Percentiles rank a stretch among this genome's conserved stretches.
Evolutionary conservation across 2,329 filamentous ascomycete genomes (phyloP).

Genomic region (Diaporthe ilicicola): DNA sequence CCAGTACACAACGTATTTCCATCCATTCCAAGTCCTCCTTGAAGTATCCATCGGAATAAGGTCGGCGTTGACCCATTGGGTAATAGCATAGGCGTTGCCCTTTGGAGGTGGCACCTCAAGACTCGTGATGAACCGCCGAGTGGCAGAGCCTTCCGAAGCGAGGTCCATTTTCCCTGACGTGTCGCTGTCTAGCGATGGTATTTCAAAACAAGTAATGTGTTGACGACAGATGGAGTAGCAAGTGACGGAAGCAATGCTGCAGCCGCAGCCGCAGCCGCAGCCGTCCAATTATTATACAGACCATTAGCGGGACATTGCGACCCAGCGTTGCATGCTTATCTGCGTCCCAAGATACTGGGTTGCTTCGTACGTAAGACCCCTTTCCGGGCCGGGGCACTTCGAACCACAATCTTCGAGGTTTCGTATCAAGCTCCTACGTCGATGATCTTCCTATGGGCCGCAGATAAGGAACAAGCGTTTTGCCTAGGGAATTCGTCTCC

Average conservation of each 20-base stretch:
- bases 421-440: neutral
- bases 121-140: constrained; percentile 3
- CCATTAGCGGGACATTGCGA: neutral
- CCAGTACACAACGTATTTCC: constrained; percentile 28
- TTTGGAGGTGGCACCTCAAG: constrained; percentile 17
- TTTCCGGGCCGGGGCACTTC: neutral
- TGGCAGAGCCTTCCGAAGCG: constrained; percentile 11
- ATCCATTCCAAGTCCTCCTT: constrained; percentile 23
- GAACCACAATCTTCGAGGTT: neutral
- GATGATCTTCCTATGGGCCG: neutral
- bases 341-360: constrained; percentile 1
- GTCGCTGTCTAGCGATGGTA: neutral
- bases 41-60: constrained; percentile 26
- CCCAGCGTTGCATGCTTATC: neutral
- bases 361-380: neutral
- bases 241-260: neutral
- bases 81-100: constrained; percentile 20
- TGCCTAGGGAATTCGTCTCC: neutral
- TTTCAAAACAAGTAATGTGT: neutral
- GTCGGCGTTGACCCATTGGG: constrained; percentile 23
- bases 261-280: too few species aligned
- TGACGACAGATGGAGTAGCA: neutral
- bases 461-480: constrained; percentile 20
- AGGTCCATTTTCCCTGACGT: constrained; percentile 5
- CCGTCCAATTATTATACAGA: neutral